Evolutionary conservation across 345 rosid genomes (phyloP), one percentile per base, ranked within the genome.

Genomic region (Tarenaya hassleriana): DNA sequence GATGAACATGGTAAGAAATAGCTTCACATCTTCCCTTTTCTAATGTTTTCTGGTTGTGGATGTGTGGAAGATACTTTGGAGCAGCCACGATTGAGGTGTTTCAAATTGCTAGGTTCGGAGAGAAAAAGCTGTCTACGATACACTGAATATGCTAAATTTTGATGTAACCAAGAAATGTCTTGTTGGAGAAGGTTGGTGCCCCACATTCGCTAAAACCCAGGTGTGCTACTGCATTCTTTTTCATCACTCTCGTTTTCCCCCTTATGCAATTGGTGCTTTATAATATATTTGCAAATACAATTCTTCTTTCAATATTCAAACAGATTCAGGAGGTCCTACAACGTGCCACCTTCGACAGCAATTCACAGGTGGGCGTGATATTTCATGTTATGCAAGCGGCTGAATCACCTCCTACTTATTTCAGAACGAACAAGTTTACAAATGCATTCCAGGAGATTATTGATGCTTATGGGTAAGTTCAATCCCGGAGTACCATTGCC

Each of bases 371-470:
- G 34, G 96, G 96, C 58, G 70, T 85, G 56, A 88, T 91, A 72
- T 91, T 87, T 74, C 96, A 91, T 68, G 83, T 61, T 58, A 87
- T 82, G 98, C 90, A 84, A 63, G 80, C 90, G 40, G 16, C 70
- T 15, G 96, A 91, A 59, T 77, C 88, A 40, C 98, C 95, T 77
- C 98, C 96, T 62, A 87, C 98, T 39, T 88, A 78, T 70, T 87
- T 91, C 68, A 82, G 90, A 73, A 87, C 94, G 53, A 84, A 91
- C 60, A 61, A 56, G 56, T 81, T 91, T 59, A 87, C 98, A 47
- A 84, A 76, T 69, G 94, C 95, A 24, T 91, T 75, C 69, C 98
- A 91, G 67, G 98, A 87, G 76, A 83, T 91, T 76, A 94, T 91
- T 61, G 95, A 87, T 76, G 98, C 98, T 52, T 91, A 91, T 66